Conservation (phyloP, 2,329 filamentous ascomycete genomes). For the Colletotrichum cuscutae region DNA sequence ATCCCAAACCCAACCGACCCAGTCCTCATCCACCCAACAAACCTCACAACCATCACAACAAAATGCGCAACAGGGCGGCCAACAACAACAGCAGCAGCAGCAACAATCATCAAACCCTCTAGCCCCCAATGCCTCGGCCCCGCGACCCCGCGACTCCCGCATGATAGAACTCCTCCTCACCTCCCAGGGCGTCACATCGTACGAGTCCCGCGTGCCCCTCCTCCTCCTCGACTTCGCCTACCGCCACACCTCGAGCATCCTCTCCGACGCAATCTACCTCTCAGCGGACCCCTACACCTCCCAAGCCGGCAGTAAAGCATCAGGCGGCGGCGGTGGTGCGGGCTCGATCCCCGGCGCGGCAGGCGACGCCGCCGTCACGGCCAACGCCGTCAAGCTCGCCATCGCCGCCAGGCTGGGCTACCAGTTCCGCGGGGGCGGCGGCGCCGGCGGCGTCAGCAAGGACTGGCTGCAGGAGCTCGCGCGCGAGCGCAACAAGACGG, state of each 20-base stretch:
- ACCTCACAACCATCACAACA: conserved; percentile 38
- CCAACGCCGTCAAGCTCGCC: conserved; percentile 77
- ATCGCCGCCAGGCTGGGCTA: conserved; percentile 75
- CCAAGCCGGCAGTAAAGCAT: conserved; percentile 64
- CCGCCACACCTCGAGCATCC: conserved; percentile 78
- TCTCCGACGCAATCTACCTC: conserved; percentile 77
- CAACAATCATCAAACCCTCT: conserved; percentile 31
- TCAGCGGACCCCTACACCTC: conserved; percentile 74
- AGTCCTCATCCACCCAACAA: conserved; percentile 33
- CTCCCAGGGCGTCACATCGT: conserved; percentile 80
- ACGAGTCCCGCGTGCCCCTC: conserved; percentile 84
- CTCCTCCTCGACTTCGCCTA: conserved; percentile 89
- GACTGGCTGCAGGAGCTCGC: conserved; percentile 84
- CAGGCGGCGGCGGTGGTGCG: conserved; percentile 60
- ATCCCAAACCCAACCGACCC: conserved; percentile 30
- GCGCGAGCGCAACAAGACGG: conserved; percentile 74
- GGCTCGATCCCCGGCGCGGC: conserved; percentile 52
- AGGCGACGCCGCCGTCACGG: conserved; percentile 66
- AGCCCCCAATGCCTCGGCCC: conserved; percentile 50
- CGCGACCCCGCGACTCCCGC: conserved; percentile 80
- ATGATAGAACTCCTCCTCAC: conserved; percentile 84
- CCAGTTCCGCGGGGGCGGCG: conserved; percentile 71
- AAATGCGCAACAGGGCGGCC: conserved; percentile 16
- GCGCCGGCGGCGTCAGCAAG: conserved; percentile 69
- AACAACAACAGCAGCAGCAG: conserved; percentile 10